Evolutionary conservation across 176 grass and related monocot genomes (phyloP).

Genomic region (Carex littledalei): DNA sequence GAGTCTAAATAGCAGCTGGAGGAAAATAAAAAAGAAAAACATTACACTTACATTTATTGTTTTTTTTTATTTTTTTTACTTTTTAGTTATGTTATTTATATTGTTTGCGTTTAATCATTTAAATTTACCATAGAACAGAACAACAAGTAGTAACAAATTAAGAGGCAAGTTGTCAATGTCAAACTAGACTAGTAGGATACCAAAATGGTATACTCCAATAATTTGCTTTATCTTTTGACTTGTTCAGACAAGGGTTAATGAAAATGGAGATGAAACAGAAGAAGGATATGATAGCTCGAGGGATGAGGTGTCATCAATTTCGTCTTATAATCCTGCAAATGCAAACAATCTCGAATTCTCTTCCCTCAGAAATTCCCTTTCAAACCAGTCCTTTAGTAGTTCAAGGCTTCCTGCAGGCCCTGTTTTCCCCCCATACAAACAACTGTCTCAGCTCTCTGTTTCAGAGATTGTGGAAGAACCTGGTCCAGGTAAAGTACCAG

Average conservation of each 20-base stretch:
- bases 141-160: neutral
- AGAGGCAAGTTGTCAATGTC: neutral
- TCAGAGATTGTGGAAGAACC: constrained; percentile 80
- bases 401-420: constrained; percentile 53
- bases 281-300: constrained; percentile 96
- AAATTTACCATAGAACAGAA: neutral
- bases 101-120: neutral
- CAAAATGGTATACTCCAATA: neutral
- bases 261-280: constrained; percentile 62
- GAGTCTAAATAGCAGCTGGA: neutral
- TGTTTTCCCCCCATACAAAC: constrained; percentile 46
- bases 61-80: neutral
- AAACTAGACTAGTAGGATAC: neutral
- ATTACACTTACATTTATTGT: neutral
- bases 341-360: constrained; percentile 43
- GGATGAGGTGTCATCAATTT: constrained; percentile 97
- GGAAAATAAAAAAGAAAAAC: neutral
- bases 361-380: constrained; percentile 55
- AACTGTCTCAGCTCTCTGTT: constrained; percentile 63
- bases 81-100: neutral
- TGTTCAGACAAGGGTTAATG: constrained; percentile 60
- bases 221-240: constrained; percentile 16
- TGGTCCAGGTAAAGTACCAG: constrained; percentile 48
- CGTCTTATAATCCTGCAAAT: constrained; percentile 79
- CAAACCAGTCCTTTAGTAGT: constrained; percentile 54